phyloP scores from a whole-genome alignment of 2,329 filamentous ascomycete species.

The Coleophoma cylindrospora region DNA sequence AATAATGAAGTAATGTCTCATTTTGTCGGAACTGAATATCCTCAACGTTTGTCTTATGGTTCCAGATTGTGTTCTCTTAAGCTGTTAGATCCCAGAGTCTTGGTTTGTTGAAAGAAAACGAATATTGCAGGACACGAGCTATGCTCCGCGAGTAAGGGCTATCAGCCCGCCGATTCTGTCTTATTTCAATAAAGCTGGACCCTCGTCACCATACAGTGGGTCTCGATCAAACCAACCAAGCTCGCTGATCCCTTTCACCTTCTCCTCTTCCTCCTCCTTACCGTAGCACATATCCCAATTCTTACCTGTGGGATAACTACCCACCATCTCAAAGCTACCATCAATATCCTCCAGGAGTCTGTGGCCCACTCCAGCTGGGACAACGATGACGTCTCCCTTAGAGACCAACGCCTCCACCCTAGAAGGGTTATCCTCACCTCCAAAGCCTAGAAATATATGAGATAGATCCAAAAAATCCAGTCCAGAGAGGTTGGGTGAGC shows the following conservation, averaged over 20 bases:
- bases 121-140: too few species aligned
- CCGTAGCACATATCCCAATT: constrained; percentile 72
- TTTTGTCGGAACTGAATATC: not conserved
- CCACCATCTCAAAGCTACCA: constrained; percentile 60
- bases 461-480: not conserved
- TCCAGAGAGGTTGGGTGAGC: not conserved
- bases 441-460: constrained; percentile 37
- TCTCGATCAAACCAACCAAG: constrained; percentile 55
- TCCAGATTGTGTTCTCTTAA: not conserved
- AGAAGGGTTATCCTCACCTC: constrained; percentile 54
- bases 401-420: constrained; percentile 50
- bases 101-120: too few species aligned
- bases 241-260: constrained; percentile 39
- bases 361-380: constrained; percentile 64
- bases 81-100: not conserved
- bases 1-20: constrained; percentile 6
- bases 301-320: constrained; percentile 52
- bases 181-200: constrained; percentile 32
- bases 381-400: constrained; percentile 57
- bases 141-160: too few species aligned
- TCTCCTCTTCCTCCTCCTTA: constrained; percentile 46
- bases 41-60: not conserved
- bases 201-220: constrained; percentile 52
- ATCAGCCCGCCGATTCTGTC: not conserved
- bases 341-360: constrained; percentile 51